A percentile compares a stretch with the other conserved stretches of the same genome.
Evolutionary conservation across 2,329 filamentous ascomycete species (phyloP).

Genomic region (Fusarium keratoplasticum): DNA sequence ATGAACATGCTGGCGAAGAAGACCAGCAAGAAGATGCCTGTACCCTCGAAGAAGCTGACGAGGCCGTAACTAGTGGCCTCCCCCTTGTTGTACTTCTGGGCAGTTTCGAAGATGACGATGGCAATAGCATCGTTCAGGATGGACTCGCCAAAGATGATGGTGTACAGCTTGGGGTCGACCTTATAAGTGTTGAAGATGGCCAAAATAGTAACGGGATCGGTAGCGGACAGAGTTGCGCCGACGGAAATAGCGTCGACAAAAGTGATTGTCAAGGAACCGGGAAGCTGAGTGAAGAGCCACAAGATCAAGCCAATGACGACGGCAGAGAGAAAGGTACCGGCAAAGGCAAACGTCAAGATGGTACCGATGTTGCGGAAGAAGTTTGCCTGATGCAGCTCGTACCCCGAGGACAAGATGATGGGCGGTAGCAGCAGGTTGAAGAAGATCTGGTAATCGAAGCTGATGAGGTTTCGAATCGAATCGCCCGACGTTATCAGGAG

Average conservation of each 20-base stretch:
- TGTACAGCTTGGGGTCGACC: constrained; percentile 98
- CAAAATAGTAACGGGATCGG: constrained; percentile 95
- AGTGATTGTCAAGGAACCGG: constrained; percentile 83
- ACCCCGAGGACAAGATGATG: constrained; percentile 96
- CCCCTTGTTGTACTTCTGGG: constrained; percentile 88
- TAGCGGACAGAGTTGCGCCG: constrained; percentile 94
- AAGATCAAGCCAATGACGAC: constrained; percentile 92
- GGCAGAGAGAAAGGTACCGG: constrained; percentile 95
- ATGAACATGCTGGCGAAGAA: constrained; percentile 96
- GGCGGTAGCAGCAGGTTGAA: constrained; percentile 99
- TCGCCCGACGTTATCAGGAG: constrained; percentile 84
- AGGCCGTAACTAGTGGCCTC: constrained; percentile 78
- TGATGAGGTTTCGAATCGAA: constrained; percentile 89
- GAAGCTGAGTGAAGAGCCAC: constrained; percentile 88
- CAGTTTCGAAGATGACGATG: constrained; percentile 98
- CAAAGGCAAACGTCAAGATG: constrained; percentile 97
- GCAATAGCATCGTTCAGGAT: constrained; percentile 98
- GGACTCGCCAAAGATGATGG: constrained; percentile 97
- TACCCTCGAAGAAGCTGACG: constrained; percentile 87
- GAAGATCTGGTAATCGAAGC: constrained; percentile 99
- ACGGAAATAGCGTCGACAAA: constrained; percentile 98
- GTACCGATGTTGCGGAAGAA: constrained; percentile 99
- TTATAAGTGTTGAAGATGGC: constrained; percentile 99
- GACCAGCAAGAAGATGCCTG: constrained; percentile 93
- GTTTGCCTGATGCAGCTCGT: constrained; percentile 97